A percentile compares a stretch with the other conserved stretches of the same genome.
These are phyloP conservation scores for Heritiera fomes DNA, from an alignment of 345 rosid genomes.

Conservation along the genomic window DNA sequence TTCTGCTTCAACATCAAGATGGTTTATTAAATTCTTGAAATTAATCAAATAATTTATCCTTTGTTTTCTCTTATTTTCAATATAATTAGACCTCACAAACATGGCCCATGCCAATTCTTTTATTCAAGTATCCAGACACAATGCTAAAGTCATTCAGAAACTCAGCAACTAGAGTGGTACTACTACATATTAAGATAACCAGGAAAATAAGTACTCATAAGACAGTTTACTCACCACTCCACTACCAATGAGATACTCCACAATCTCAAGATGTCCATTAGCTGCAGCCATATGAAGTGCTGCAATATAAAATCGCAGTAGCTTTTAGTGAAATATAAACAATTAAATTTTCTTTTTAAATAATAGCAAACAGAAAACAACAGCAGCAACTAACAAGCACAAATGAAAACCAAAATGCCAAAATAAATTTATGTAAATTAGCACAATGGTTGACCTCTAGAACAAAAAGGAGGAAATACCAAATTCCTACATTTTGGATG, in stretches of 20 bases:
- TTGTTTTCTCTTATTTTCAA: background rate
- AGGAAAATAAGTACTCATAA: slow-evolving; percentile 5
- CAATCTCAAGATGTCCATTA: slow-evolving; percentile 68
- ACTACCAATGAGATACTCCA: slow-evolving; percentile 67
- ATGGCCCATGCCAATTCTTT: background rate
- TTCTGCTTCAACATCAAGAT: background rate
- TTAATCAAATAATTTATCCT: background rate
- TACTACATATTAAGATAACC: background rate
- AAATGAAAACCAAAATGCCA: background rate
- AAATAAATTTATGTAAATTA: background rate
- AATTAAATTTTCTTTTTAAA: background rate
- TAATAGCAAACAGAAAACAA: background rate
- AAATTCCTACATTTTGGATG: background rate
- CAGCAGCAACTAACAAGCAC: background rate
- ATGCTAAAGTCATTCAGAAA: background rate
- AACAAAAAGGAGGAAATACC: background rate
- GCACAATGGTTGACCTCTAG: background rate
- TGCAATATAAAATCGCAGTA: slow-evolving; percentile 33
- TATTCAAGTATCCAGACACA: background rate
- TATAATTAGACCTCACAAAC: background rate
- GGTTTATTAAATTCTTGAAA: background rate
- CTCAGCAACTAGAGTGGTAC: background rate
- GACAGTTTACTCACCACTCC: slow-evolving; percentile 59
- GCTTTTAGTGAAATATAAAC: background rate
- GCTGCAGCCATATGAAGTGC: slow-evolving; percentile 98